Base-by-base conservation (phyloP, 768 basidiomycete species). In the Pilatotrama ljubarskyi region DNA sequence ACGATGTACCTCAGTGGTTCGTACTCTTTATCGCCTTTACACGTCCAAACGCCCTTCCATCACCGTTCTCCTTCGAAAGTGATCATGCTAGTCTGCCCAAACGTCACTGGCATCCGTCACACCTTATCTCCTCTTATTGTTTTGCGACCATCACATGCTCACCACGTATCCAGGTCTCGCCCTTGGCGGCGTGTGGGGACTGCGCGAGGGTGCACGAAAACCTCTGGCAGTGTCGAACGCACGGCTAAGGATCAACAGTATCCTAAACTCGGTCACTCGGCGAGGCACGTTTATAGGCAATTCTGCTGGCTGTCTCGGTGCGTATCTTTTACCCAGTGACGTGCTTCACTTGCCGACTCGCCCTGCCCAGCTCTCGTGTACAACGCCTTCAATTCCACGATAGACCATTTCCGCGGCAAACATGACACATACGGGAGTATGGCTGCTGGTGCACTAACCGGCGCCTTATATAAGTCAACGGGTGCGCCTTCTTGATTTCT, bases 271-370 rank as follows among this genome's bases (percentile, higher is more conserved):
- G 72, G 86, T 96, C 73, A 98, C 97, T 62, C 81, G 96, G 77
- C 84, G 97, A 77, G 97, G 97, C 32, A 96, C 93, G 46, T 97
- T 96, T 77, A 88, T 97, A 76, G 97, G 95, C 70, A 99, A 98
- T 80, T 97, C 94, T 70, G 92, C 95, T 73, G 97, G 97, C 73
- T 92, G 98, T 63, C 80, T 98, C 64, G 97, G 97, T 98, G 69
- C 75, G 72, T 22, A 62, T 64, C 70, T 64, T 73, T 65, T 60
- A 61, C 64, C 67, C 62, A 74, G 67, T 63, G 69, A 71, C 70
- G 71, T 70, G 74, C 71, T 72, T 73, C 72, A 75, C 66, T 78
- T 75, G 69, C 69, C 61, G 75, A 71, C 70, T 65, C 73, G 73
- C 72, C 40, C 65, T 58, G 66, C 64, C 64, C 73, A 99, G 96